Evolutionary conservation across 1,284 basidiomycete species (phyloP).

Genomic region (Cystobasidiaceae sp.): DNA sequence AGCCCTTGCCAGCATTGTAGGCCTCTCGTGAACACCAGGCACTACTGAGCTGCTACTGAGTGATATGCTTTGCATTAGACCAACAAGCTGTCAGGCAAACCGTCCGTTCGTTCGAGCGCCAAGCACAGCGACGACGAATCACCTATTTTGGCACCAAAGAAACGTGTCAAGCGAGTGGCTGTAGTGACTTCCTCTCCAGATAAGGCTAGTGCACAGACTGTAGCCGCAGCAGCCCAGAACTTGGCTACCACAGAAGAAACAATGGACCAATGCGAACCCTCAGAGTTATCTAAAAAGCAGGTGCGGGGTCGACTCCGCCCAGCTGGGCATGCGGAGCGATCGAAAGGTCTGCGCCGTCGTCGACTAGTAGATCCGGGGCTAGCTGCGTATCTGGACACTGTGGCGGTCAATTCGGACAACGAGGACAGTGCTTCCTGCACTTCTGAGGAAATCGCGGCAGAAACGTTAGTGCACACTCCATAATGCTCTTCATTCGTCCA

Average conservation of each 20-base stretch:
- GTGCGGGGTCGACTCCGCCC: too few relatives aligned
- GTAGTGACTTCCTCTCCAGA: background rate
- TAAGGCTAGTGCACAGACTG: too few relatives aligned
- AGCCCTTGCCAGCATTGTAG: too few relatives aligned
- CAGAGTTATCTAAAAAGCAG: too few relatives aligned
- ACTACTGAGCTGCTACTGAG: background rate
- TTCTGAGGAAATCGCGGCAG: constrained; percentile 43
- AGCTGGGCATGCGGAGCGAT: too few relatives aligned
- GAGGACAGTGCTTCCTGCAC: constrained; percentile 44
- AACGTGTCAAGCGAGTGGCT: background rate
- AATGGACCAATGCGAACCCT: too few relatives aligned
- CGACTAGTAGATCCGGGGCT: constrained; percentile 26
- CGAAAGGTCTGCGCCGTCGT: too few relatives aligned
- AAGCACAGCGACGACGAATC: background rate
- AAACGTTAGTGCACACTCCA: constrained; percentile 5
- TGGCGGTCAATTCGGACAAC: constrained; percentile 45
- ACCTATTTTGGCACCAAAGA: background rate
- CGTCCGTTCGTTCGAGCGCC: background rate
- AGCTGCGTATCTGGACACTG: constrained; percentile 34
- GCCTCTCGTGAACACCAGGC: too few relatives aligned
- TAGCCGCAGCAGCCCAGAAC: too few relatives aligned
- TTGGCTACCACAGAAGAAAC: too few relatives aligned
- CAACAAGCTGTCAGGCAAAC: background rate
- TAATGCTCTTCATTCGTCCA: background rate
- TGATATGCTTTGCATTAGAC: background rate